Conservation (phyloP, 2,329 filamentous ascomycete species). For the Nigrospora sphaerica region DNA sequence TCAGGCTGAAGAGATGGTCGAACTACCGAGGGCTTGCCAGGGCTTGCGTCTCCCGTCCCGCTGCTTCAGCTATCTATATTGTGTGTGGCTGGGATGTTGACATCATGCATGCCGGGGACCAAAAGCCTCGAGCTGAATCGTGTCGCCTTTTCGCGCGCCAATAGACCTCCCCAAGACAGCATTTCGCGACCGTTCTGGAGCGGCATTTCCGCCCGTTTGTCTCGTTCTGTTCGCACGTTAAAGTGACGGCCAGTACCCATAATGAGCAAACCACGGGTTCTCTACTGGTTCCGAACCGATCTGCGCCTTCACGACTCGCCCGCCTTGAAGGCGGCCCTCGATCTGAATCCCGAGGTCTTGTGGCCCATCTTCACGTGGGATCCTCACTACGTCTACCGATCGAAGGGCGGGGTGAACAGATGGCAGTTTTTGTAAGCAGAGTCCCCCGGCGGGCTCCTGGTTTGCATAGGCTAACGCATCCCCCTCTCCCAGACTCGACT, state of each 20-base stretch:
- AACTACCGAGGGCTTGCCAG: too few species aligned
- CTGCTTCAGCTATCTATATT: too few species aligned
- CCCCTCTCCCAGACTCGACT: slow-evolving; percentile 51
- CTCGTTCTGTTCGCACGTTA: too few species aligned
- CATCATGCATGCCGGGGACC: slow-evolving; percentile 10
- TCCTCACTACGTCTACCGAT: slow-evolving; percentile 70
- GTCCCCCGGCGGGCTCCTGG: not conserved
- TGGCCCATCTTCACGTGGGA: slow-evolving; percentile 79
- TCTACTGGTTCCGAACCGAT: slow-evolving; percentile 77
- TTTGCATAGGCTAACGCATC: not conserved
- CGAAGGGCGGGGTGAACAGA: slow-evolving; percentile 62
- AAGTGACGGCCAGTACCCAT: not conserved
- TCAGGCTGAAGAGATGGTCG: too few species aligned
- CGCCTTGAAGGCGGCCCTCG: slow-evolving; percentile 63
- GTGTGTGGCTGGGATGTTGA: slow-evolving; percentile 12
- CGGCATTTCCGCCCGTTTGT: too few species aligned
- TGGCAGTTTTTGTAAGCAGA: slow-evolving; percentile 62
- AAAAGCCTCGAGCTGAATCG: too few species aligned
- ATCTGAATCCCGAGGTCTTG: slow-evolving; percentile 59
- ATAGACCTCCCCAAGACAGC: too few species aligned
- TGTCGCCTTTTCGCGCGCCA: too few species aligned
- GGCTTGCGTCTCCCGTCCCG: too few species aligned
- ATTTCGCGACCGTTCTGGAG: too few species aligned
- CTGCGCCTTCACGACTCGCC: slow-evolving; percentile 72
- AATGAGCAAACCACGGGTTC: slow-evolving; percentile 41